A percentile compares a stretch with the other conserved stretches of the same genome.
Conservation (phyloP, 2,329 filamentous ascomycete genomes). For the Diplodia sapinea region DNA sequence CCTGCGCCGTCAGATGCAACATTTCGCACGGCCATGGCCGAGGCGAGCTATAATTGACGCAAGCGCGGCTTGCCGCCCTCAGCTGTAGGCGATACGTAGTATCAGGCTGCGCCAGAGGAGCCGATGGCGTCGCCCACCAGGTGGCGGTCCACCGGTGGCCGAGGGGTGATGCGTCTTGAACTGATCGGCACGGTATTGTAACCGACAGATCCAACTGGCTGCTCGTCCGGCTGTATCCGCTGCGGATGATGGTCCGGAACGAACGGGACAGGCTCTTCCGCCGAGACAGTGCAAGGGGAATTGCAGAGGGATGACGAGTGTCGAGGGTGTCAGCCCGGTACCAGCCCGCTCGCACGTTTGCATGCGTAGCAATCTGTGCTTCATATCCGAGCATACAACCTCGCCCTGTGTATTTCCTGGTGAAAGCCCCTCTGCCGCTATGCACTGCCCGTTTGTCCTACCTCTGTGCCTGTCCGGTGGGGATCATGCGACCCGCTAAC, state of each 20-base stretch:
- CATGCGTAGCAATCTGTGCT: slow-evolving; percentile 20
- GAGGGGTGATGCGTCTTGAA: slow-evolving; percentile 8
- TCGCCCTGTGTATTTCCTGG: slow-evolving; percentile 16
- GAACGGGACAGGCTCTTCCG: slow-evolving; percentile 16
- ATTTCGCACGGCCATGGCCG: slow-evolving; percentile 11
- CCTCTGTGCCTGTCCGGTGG: slow-evolving; percentile 20
- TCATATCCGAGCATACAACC: slow-evolving; percentile 24
- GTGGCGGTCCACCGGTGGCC: not conserved
- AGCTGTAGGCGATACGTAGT: not conserved
- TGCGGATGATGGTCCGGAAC: slow-evolving; percentile 24
- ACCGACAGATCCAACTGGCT: slow-evolving; percentile 21
- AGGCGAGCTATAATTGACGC: slow-evolving; percentile 20
- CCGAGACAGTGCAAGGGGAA: slow-evolving; percentile 16
- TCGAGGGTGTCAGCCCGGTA: slow-evolving; percentile 25
- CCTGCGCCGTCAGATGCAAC: slow-evolving; percentile 27
- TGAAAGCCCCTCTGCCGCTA: slow-evolving; percentile 2
- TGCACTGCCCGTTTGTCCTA: slow-evolving; percentile 1
- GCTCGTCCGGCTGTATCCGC: slow-evolving; percentile 20
- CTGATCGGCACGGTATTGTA: slow-evolving; percentile 23
- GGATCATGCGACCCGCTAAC: slow-evolving; percentile 26
- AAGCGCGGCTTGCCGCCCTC: slow-evolving; percentile 17
- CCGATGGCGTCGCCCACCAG: too few relatives aligned
- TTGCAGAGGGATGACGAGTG: slow-evolving; percentile 24
- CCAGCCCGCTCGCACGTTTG: slow-evolving; percentile 23
- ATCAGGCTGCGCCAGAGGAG: not conserved